Percentiles rank a stretch among this genome's conserved stretches.
These are phyloP conservation scores for Podospora anserina DNA, from an alignment of 495 filamentous ascomycete genomes.

Conservation along the genomic window DNA sequence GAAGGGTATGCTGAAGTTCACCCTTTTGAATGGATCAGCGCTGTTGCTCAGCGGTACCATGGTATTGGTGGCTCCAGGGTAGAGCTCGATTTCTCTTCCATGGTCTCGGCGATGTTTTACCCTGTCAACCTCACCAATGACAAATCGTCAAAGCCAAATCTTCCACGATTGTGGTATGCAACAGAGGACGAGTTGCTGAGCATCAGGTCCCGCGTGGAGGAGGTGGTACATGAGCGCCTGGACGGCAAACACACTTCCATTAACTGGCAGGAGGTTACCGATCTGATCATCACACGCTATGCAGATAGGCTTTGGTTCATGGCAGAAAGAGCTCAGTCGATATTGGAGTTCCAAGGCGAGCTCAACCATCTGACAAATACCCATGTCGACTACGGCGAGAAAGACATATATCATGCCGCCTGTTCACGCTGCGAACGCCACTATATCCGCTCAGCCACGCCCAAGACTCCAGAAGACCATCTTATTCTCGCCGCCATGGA, in stretches of 20 bases:
- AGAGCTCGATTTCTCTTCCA: constrained; percentile 56
- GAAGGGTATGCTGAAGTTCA: neutral
- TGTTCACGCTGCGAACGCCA: constrained; percentile 49
- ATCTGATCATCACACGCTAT: constrained; percentile 61
- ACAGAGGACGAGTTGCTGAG: constrained; percentile 35
- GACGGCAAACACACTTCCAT: constrained; percentile 23
- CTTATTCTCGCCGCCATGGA: constrained; percentile 44
- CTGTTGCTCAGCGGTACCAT: constrained; percentile 55
- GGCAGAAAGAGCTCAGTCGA: constrained; percentile 31
- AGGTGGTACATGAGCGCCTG: constrained; percentile 34
- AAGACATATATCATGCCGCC: constrained; percentile 38
- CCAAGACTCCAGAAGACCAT: constrained; percentile 34
- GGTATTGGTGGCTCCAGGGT: constrained; percentile 56
- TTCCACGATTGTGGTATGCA: constrained; percentile 49
- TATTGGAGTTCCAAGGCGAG: constrained; percentile 41
- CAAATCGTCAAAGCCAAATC: constrained; percentile 28
- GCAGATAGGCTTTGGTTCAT: constrained; percentile 51
- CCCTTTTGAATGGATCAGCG: constrained; percentile 36
- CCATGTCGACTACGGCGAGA: constrained; percentile 47
- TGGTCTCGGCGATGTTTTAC: constrained; percentile 59
- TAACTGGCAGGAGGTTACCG: constrained; percentile 60
- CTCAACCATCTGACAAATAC: constrained; percentile 46
- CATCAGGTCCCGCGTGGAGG: constrained; percentile 43
- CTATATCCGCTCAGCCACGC: constrained; percentile 33
- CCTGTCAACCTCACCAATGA: constrained; percentile 54